phyloP scores from a whole-genome alignment of 2,329 filamentous ascomycete genomes.

The Ophiostoma australiae region DNA sequence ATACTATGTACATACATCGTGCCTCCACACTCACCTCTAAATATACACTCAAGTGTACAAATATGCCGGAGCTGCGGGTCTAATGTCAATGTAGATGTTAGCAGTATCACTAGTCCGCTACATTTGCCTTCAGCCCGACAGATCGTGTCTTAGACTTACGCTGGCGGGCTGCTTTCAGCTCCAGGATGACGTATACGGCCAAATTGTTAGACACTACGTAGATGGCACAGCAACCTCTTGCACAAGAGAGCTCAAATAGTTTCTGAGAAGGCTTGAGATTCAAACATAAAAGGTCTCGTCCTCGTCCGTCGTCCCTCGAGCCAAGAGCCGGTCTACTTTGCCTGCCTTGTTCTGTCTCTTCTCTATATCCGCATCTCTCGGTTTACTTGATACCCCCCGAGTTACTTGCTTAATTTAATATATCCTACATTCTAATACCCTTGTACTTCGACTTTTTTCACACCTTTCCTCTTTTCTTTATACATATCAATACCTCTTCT shows the following conservation, averaged over 20 bases:
- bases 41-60: background rate
- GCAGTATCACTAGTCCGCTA: background rate
- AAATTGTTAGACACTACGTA: background rate
- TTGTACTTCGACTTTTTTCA: background rate
- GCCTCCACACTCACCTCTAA: background rate
- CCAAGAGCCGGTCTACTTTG: background rate
- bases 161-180: background rate
- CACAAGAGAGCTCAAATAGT: background rate
- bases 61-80: background rate
- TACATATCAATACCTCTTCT: background rate
- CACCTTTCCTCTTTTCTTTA: background rate
- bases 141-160: slow-evolving; percentile 8
- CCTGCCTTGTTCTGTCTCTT: background rate
- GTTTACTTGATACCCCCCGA: slow-evolving; percentile 15
- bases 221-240: slow-evolving; percentile 3
- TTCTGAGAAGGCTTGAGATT: background rate
- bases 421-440: background rate
- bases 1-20: too few relatives aligned
- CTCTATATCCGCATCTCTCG: background rate
- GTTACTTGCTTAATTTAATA: background rate
- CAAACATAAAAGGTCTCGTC: slow-evolving; percentile 7
- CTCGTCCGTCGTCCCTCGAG: background rate
- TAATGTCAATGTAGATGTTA: background rate
- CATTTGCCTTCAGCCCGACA: background rate
- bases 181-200: slow-evolving; percentile 11